These are phyloP conservation scores for Neurospora sp. DNA, from an alignment of 495 filamentous ascomycete genomes.

Conservation along the genomic window DNA sequence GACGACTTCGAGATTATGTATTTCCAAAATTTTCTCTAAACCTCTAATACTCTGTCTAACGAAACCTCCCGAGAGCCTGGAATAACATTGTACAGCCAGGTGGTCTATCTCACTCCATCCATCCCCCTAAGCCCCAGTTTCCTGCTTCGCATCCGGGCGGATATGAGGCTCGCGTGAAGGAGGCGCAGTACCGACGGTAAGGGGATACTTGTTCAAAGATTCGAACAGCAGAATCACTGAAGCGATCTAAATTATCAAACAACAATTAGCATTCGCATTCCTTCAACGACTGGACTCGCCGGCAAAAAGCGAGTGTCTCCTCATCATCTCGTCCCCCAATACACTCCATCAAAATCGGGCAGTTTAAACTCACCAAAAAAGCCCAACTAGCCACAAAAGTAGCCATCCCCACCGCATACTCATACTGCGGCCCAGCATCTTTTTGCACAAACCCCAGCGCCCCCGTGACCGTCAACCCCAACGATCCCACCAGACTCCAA, in stretches of 20 bases:
- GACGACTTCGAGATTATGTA: not conserved
- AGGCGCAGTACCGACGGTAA: constrained; percentile 24
- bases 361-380: constrained; percentile 37
- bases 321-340: not conserved
- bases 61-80: not conserved
- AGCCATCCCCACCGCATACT: constrained; percentile 46
- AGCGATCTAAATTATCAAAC: constrained; percentile 28
- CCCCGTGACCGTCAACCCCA: constrained; percentile 62
- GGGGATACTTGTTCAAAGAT: constrained; percentile 49
- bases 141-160: not conserved
- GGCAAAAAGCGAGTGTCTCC: not conserved
- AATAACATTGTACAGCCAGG: not conserved
- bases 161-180: not conserved
- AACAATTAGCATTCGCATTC: not conserved
- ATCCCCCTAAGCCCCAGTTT: not conserved
- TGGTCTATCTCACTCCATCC: not conserved
- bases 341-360: not conserved
- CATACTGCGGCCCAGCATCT: constrained; percentile 31
- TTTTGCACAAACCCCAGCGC: constrained; percentile 42
- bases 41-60: not conserved
- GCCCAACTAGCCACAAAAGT: constrained; percentile 65
- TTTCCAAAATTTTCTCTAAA: not conserved
- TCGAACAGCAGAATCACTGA: constrained; percentile 58
- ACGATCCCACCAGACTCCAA: constrained; percentile 40
- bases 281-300: not conserved